Base-by-base conservation (phyloP, 2,329 filamentous ascomycete genomes). In the Ascomycota sp. region DNA sequence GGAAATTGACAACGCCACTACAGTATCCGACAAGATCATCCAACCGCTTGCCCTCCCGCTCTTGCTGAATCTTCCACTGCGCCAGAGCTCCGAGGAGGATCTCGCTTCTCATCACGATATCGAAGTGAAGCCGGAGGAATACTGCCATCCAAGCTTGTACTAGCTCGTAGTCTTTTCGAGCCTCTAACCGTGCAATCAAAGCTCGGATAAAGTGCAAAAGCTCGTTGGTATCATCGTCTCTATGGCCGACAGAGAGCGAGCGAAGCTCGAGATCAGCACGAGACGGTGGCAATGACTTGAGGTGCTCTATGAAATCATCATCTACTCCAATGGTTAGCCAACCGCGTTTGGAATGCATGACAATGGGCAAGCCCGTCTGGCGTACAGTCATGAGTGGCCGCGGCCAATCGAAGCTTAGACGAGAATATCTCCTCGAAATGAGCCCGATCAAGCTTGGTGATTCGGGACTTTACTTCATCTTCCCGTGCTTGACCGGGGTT, bases 71-170 rank as follows among this genome's bases (percentile, higher is more conserved):
- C 48, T 74, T 74, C 80, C 82, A 94, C 40, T 65, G 62, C 30
- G 53, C 51, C 35, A 94, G 52, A 28, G 67, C 69, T 1, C 52
- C 56, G 27, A 71, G 59, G 10, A 86, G 50, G 20, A 50, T 43
- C 38, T 57, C 53, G 48, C 44, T 65, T 45, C 55, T 61, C 54
- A 57, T 57, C 25, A 67, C 52, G 23, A 62, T 37, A 38, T 70
- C 65, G 37, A 66, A 67, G 51, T 95, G 86, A 25, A 93, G 57
- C 28, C 75, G 69, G 34, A 98, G 49, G 44, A 95, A 92, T 1
- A 95, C 86, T 2, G 77, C 75, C 83, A 98, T 95, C 86, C 89
- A 98, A 0, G 83, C 82, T 52, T 95, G 85, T 11, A 82, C 78
- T 24, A 98, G 63, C 53, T 98, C 89, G 51, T 92, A 98, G 50